These are phyloP conservation scores for Spathaspora arborariae DNA, from an alignment of 805 yeast genomes.

Conservation along the genomic window DNA sequence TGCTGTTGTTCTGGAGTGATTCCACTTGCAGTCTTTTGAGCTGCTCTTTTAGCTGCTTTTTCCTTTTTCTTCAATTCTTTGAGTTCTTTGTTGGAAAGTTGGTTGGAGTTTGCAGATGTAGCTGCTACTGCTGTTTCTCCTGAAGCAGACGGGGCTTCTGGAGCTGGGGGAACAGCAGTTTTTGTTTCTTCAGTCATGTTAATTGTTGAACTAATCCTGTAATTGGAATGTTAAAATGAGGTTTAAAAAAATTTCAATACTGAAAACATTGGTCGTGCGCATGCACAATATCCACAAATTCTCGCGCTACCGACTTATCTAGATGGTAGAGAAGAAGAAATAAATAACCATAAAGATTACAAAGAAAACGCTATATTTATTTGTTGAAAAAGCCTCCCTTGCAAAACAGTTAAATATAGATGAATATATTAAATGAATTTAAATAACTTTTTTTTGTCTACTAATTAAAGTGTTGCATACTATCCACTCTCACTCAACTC, in stretches of 20 bases:
- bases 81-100: conserved; percentile 69
- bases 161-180: conserved; percentile 1
- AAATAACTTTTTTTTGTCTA: neutral
- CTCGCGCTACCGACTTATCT: too few relatives aligned
- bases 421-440: neutral
- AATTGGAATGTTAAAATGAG: too few relatives aligned
- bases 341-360: too few relatives aligned
- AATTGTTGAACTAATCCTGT: too few relatives aligned
- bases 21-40: conserved; percentile 70
- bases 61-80: conserved; percentile 86
- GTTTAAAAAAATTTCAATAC: too few relatives aligned
- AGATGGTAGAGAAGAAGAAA: too few relatives aligned
- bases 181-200: conserved; percentile 2
- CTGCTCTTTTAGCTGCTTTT: conserved; percentile 90
- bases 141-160: neutral
- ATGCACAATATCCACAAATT: neutral
- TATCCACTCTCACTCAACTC: conserved; percentile 29
- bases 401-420: neutral
- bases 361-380: too few relatives aligned
- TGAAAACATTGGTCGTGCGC: neutral
- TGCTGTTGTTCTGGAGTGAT: conserved; percentile 46
- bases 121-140: neutral
- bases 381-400: too few relatives aligned
- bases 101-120: conserved; percentile 1
- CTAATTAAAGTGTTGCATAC: neutral